Base-by-base conservation (phyloP, 441 rosid species). In the Gossypium davidsonii region DNA sequence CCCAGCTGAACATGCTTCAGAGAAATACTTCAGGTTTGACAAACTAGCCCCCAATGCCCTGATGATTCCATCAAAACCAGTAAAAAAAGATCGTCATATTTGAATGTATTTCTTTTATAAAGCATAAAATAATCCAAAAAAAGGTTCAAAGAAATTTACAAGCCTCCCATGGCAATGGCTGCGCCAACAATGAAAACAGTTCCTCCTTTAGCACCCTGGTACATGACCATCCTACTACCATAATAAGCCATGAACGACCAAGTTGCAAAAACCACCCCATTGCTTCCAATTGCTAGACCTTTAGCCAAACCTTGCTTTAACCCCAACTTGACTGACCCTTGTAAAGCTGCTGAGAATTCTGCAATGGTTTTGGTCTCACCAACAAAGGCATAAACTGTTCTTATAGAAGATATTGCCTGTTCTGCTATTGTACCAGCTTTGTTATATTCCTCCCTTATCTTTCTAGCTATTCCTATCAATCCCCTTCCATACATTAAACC, bases 161-260 rank as follows among this genome's bases (percentile, higher is more conserved):
- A 74, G 77, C 97, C 97, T 52, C 97, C 97, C 8, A 86, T 75
- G 23, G 93, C 85, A 61, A 85, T 75, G 67, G 89, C 66, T 0
- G 88, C 88, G 0, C 89, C 88, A 3, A 84, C 94, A 0, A 84
- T 86, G 44, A 82, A 91, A 44, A 91, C 90, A 0, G 95, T 86
- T 34, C 98, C 95, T 4, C 98, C 98, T 37, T 79, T 37, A 49
- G 95, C 88, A 6, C 87, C 88, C 71, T 89, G 89, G 79, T 93
- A 87, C 95, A 91, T 93, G 75, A 89, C 98, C 91, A 93, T 74
- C 55, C 90, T 82, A 73, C 98, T 90, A 0, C 98, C 92, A 69
- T 88, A 93, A 64, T 87, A 93, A 62, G 88, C 74, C 91, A 91
- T 76, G 72, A 89, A 87, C 12, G 93, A 81, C 98, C 98, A 89